phyloP scores from a whole-genome alignment of 164 flowering plant genomes.

The Warburgia ugandensis region DNA sequence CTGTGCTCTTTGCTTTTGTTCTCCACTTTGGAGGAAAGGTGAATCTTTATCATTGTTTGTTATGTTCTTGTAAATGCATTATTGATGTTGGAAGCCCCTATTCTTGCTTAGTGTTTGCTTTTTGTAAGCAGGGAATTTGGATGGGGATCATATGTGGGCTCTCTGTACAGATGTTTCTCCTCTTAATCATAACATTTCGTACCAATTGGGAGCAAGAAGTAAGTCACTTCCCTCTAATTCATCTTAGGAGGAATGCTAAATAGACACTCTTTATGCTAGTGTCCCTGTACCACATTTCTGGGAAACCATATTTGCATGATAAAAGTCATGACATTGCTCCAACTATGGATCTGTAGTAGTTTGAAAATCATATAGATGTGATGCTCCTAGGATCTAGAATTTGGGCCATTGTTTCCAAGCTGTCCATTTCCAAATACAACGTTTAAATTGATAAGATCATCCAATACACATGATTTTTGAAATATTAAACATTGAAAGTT shows the following conservation, averaged over 20 bases:
- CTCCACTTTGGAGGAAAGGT: constrained; percentile 68
- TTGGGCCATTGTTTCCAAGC: neutral
- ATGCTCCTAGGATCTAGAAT: too few relatives aligned
- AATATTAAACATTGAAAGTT: too few relatives aligned
- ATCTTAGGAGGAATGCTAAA: neutral
- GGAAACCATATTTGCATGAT: neutral
- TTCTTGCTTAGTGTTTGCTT: neutral
- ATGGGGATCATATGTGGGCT: constrained; percentile 60
- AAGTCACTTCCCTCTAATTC: constrained; percentile 1
- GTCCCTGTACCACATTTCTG: neutral
- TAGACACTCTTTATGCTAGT: neutral
- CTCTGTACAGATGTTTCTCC: constrained; percentile 34
- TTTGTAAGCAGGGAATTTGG: constrained; percentile 56
- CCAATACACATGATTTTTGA: too few relatives aligned
- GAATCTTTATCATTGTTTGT: neutral
- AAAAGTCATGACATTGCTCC: neutral
- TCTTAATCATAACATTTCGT: constrained; percentile 32
- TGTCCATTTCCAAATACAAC: too few relatives aligned
- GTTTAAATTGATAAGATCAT: too few relatives aligned
- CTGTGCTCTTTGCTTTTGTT: constrained; percentile 50
- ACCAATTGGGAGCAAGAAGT: constrained; percentile 75
- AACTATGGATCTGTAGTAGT: too few relatives aligned
- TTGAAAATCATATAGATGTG: too few relatives aligned
- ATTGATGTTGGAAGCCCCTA: too few relatives aligned
- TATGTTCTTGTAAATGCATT: too few relatives aligned